phyloP scores from a whole-genome alignment of 2,329 filamentous ascomycete genomes.

The Sporothrix luriei region DNA sequence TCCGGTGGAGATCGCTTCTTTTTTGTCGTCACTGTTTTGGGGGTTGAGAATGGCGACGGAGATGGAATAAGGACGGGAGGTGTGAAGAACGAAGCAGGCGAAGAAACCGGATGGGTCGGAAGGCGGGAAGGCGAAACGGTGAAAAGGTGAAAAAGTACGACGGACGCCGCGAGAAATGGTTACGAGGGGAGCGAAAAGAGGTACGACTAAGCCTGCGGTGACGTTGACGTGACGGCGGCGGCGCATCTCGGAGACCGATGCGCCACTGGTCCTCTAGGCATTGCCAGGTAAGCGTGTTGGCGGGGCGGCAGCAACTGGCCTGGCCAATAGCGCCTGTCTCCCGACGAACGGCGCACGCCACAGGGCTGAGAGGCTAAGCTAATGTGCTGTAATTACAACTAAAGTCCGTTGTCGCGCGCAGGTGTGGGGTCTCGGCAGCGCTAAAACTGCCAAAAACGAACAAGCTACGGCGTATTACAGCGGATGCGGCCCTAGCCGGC shows the following conservation, averaged over 20 bases:
- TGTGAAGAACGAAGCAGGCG: neutral
- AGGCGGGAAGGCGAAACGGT: no score
- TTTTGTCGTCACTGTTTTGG: neutral
- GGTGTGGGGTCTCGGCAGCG: neutral
- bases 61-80: neutral
- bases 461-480: no score
- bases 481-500: neutral
- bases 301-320: neutral
- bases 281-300: neutral
- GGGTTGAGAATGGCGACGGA: neutral
- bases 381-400: no score
- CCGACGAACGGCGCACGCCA: neutral
- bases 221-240: slow-evolving; percentile 23
- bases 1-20: neutral
- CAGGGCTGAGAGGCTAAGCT: neutral
- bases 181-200: neutral
- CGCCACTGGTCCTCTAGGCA: neutral
- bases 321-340: neutral
- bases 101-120: neutral
- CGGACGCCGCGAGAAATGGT: neutral
- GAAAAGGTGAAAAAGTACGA: neutral
- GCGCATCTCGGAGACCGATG: slow-evolving; percentile 17
- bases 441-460: neutral
- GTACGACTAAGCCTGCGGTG: neutral
- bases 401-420: no score